These are phyloP conservation scores for Sesbania bispinosa DNA, from an alignment of 306 rosid genomes.

Conservation along the genomic window DNA sequence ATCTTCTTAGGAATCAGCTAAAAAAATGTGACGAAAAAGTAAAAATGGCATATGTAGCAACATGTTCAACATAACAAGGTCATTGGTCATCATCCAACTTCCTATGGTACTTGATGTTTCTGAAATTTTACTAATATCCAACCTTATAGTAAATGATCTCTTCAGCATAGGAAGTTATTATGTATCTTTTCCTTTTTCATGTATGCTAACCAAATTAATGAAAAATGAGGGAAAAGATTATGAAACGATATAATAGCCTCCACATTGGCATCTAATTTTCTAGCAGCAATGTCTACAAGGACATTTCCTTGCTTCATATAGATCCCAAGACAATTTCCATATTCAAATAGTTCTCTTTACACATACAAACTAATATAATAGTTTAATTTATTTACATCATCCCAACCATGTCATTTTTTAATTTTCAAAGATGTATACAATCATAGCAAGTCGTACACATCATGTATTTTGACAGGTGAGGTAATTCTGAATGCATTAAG, in stretches of 20 bases:
- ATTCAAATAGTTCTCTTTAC: background rate
- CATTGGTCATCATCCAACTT: no score
- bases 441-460: background rate
- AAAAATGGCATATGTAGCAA: no score
- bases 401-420: background rate
- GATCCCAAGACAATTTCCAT: background rate
- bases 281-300: background rate
- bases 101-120: no score
- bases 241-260: background rate
- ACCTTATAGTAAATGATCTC: background rate
- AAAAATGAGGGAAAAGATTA: background rate
- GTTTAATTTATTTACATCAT: background rate
- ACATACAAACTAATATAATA: background rate
- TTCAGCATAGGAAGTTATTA: background rate
- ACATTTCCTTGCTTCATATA: background rate
- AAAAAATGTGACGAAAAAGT: background rate
- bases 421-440: background rate
- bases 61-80: no score
- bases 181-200: background rate
- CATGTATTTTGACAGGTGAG: background rate
- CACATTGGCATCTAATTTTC: background rate
- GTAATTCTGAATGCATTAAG: background rate
- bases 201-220: conserved; percentile 2
- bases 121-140: background rate
- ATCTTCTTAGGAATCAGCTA: background rate